Base-by-base conservation (phyloP, 768 basidiomycete species). In the Clathrus columnatus region DNA sequence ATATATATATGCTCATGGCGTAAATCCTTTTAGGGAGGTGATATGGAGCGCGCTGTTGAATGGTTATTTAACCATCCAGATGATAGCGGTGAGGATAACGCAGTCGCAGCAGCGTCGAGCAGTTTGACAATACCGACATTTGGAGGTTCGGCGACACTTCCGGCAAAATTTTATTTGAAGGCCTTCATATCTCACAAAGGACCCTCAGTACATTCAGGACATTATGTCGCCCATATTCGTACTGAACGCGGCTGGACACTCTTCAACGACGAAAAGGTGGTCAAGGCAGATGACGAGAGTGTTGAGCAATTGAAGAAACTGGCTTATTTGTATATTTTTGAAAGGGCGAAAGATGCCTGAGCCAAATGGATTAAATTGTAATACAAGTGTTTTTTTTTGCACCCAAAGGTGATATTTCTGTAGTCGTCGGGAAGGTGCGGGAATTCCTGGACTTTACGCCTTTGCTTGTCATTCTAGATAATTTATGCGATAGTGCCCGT, bases 111-210 rank as follows among this genome's bases (percentile, higher is more conserved):
- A 7, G 28, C 59, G 2, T 17, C 50, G 7, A 27, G 67, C 0
- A 29, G 68, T 0, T 43, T 68, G 1, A 29, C 62, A 1, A 54
- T 72, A 0, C 67, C 68, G 0, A 41, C 56, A 7, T 50, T 59
- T 0, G 73, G 75, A 4, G 90, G 91, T 20, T 77, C 81, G 26
- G 70, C 72, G 2, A 62, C 64, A 1, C 74, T 91, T 0, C 94
- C 94, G 0, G 91, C 84, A 5, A 70, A 71, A 14, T 99, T 91
- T 72, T 72, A 74, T 26, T 78, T 99, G 26, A 88, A 92, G 65
- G 92, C 90, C 7, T 99, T 98, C 73, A 83, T 99, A 63, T 96
- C 93, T 49, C 95, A 99, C 74, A 98, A 96, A 64, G 94, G 95
- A 0, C 88, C 90, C 0, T 93, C 90, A 0, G 91, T 94, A 23